Evolutionary conservation across 306 rosid species (phyloP).

Genomic region (Acacia crassicarpa): DNA sequence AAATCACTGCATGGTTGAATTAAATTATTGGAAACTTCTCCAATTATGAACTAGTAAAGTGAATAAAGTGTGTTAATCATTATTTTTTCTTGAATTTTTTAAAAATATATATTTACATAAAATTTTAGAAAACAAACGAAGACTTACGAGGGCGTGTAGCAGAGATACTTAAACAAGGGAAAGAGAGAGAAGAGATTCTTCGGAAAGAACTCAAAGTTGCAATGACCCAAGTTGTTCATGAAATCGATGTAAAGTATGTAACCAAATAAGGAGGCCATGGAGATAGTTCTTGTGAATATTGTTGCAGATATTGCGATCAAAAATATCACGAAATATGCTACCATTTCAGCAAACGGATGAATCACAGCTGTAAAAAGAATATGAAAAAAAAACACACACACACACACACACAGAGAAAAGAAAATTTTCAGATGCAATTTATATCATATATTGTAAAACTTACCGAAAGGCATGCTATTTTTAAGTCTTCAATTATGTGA

Average conservation of each 20-base stretch:
- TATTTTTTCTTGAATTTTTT: too few relatives aligned
- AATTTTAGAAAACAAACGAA: neutral
- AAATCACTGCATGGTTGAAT: too few relatives aligned
- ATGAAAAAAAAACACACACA: neutral
- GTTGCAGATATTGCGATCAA: neutral
- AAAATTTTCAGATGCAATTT: too few relatives aligned
- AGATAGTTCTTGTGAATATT: neutral
- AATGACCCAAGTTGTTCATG: slow-evolving; percentile 1
- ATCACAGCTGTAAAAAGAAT: slow-evolving; percentile 40
- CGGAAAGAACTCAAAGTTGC: neutral
- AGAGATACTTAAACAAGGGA: neutral
- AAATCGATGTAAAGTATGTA: neutral
- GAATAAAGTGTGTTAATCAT: neutral
- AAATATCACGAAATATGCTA: slow-evolving; percentile 41
- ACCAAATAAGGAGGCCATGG: neutral
- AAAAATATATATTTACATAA: neutral
- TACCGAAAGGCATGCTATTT: too few relatives aligned
- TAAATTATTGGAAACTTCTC: too few relatives aligned
- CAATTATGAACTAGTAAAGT: too few relatives aligned
- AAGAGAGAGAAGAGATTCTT: neutral
- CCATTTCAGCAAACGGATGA: slow-evolving; percentile 58
- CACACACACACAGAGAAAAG: too few relatives aligned
- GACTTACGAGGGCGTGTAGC: slow-evolving; percentile 2
- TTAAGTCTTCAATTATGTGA: too few relatives aligned
- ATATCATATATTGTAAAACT: too few relatives aligned